Base-by-base conservation (phyloP, 495 filamentous ascomycete species). In the Trichoderma asperelloides region DNA sequence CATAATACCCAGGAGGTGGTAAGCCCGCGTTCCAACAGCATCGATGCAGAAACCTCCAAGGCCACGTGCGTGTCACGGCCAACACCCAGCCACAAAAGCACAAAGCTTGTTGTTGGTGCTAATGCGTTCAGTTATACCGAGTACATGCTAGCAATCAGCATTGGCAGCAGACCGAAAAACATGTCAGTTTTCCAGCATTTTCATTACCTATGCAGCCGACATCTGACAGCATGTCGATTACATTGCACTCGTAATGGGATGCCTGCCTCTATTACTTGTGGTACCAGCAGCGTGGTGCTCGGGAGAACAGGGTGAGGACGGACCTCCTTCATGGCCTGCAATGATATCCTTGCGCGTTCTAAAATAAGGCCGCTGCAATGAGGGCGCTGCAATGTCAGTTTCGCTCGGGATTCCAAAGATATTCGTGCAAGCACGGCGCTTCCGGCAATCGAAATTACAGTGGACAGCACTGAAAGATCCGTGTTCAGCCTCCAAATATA, bases 371-470 rank as follows among this genome's bases (percentile, higher is more conserved):
- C 55, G 55, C 27, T 30, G n/a, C 55, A 11, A 60, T 60, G 23
- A 60, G 55, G 55, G 55, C 55, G 55, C 55, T 25, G 55, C 55
- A 60, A 60, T 60, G 23, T 60, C 55, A 28, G 23, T 21, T 15
- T 60, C 16, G 15, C 23, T 15, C 55, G 55, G 47, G n/a, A 12
- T 28, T 15, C 55, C 55, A 25, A 60, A 30, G 25, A 16, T 30
- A 25, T 25, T 60, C 27, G 47, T 6, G 0, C 16, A 2, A 28
- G 25, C 27, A 60, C 55, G 55, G 55, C 55, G 25, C 16, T 60
- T 60, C 55, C 55, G 23, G 55, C 30, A n/a, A 30, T 60, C 23
- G 55, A 60, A 60, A 60, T 60, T 13, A 60, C 55, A 6, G 23
- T 25, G 55, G 25, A 27, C 55, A 60, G 55, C 25, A 25, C 55